Evolutionary conservation across 1,139 yeast species (phyloP).

Genomic region (Taphrina pruni): DNA sequence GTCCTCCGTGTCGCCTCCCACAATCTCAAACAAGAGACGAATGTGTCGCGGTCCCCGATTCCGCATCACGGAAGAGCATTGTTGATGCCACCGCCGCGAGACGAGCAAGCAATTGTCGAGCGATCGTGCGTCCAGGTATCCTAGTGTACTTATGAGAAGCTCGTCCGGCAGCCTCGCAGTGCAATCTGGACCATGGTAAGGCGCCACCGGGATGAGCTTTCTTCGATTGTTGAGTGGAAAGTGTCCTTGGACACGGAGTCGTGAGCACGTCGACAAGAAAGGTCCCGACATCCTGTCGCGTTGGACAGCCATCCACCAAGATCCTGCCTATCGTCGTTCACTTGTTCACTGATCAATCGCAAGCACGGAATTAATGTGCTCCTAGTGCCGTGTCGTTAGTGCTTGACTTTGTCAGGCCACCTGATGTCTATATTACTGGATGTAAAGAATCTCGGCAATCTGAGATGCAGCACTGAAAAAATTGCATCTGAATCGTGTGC

Average conservation of each 20-base stretch:
- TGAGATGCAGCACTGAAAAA: too few species aligned
- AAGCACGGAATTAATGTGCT: too few species aligned
- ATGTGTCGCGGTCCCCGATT: slow-evolving; percentile 17
- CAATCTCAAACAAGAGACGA: slow-evolving; percentile 22
- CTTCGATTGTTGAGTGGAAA: slow-evolving; percentile 7
- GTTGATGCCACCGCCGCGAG: slow-evolving; percentile 19
- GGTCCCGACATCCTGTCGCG: background rate
- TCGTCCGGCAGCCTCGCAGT: slow-evolving; percentile 4
- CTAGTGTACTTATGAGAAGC: background rate
- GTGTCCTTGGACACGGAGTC: slow-evolving; percentile 14
- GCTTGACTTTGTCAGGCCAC: too few species aligned
- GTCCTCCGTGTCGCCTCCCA: slow-evolving; percentile 13
- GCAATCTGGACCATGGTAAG: slow-evolving; percentile 7
- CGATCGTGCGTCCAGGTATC: slow-evolving; percentile 5
- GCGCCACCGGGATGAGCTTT: background rate
- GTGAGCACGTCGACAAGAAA: slow-evolving; percentile 1
- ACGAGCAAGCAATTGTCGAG: slow-evolving; percentile 17
- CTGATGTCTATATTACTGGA: too few species aligned
- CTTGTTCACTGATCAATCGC: too few species aligned
- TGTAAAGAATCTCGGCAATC: too few species aligned
- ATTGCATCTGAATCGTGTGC: too few species aligned
- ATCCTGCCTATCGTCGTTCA: too few species aligned
- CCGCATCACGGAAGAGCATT: background rate
- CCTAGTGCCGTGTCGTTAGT: too few species aligned
- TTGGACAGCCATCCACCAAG: too few species aligned